phyloP scores from a whole-genome alignment of 768 basidiomycete species.

The Chlorophyllum brunneum region DNA sequence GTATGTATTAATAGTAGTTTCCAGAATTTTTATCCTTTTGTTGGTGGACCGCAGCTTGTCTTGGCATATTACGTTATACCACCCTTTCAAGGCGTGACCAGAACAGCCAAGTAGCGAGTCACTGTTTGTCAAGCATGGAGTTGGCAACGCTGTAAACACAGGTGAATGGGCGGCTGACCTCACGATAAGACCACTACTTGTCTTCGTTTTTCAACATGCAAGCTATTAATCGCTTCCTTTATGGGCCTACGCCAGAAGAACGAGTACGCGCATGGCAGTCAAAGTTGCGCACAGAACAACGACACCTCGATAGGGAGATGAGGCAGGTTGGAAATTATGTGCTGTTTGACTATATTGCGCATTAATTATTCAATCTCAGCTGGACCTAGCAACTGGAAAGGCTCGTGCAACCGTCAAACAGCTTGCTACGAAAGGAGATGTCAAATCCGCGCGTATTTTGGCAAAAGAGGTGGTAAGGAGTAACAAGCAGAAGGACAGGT shows the following conservation, averaged over 20 bases:
- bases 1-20: slow-evolving; percentile 2
- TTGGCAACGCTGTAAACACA: slow-evolving; percentile 8
- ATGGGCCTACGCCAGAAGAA: slow-evolving; percentile 96
- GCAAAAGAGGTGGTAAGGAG: slow-evolving; percentile 94
- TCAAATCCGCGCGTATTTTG: slow-evolving; percentile 88
- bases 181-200: neutral
- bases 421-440: slow-evolving; percentile 86
- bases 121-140: slow-evolving; percentile 9
- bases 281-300: slow-evolving; percentile 77
- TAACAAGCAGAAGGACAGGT: slow-evolving; percentile 88
- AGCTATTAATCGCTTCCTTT: slow-evolving; percentile 87
- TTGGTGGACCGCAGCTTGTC: no score
- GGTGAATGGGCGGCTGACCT: neutral
- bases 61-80: neutral
- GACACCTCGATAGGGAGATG: slow-evolving; percentile 90
- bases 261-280: slow-evolving; percentile 87
- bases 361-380: slow-evolving; percentile 37
- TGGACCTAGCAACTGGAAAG: slow-evolving; percentile 80
- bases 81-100: slow-evolving; percentile 5
- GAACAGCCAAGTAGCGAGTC: slow-evolving; percentile 1
- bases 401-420: slow-evolving; percentile 81
- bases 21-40: neutral
- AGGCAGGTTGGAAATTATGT: slow-evolving; percentile 70
- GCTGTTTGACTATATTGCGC: slow-evolving; percentile 16
- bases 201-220: slow-evolving; percentile 51